Percentiles rank a stretch among this genome's conserved stretches.
phyloP scores from a whole-genome alignment of 140 eudicot genomes.

The Erigeron philadelphicus region DNA sequence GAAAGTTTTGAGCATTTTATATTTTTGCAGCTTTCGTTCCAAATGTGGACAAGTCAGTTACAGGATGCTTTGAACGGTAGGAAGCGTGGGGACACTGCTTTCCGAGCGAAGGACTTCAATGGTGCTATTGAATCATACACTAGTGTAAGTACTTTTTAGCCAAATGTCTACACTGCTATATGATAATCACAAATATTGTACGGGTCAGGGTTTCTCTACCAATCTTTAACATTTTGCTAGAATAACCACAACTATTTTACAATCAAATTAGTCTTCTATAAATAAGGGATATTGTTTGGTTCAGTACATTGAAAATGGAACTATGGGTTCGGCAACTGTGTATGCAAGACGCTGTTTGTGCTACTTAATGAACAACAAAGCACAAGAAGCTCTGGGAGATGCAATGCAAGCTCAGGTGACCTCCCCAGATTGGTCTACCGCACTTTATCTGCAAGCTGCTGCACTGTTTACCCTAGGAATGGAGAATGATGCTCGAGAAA shows the following conservation, averaged over 20 bases:
- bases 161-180: background rate
- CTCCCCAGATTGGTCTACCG: conserved; percentile 66
- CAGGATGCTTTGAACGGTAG: conserved; percentile 57
- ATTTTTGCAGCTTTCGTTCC: conserved; percentile 57
- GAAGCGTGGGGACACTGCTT: conserved; percentile 59
- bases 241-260: background rate
- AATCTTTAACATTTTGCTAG: too few species aligned
- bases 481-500: conserved; percentile 55
- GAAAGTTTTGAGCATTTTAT: background rate
- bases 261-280: background rate
- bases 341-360: conserved; percentile 61
- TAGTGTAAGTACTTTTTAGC: background rate
- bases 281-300: too few species aligned
- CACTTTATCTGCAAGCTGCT: conserved; percentile 57
- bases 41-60: conserved; percentile 70
- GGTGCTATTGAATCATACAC: conserved; percentile 43
- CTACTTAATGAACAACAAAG: conserved; percentile 48
- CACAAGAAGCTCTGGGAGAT: conserved; percentile 60
- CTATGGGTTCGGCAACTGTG: conserved; percentile 62
- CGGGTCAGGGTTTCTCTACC: too few species aligned
- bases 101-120: conserved; percentile 50
- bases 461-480: conserved; percentile 52
- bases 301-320: conserved; percentile 56
- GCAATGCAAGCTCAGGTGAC: conserved; percentile 77
- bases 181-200: background rate